Evolutionary conservation across 1,284 basidiomycete genomes (phyloP).

Genomic region (Ganoderma leucocontextum): DNA sequence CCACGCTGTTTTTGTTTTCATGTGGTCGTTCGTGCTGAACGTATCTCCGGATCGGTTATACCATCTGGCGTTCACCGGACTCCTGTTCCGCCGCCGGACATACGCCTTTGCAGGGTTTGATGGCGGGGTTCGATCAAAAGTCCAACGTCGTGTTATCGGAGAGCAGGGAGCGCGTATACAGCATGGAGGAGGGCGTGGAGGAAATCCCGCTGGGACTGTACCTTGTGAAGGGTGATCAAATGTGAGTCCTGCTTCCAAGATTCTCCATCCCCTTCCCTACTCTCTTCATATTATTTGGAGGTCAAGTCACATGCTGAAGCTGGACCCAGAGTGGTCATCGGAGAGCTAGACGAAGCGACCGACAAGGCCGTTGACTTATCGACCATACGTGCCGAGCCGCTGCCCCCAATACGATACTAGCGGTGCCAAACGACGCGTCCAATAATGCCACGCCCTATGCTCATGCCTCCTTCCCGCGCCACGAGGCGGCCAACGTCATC

Average conservation of each 20-base stretch:
- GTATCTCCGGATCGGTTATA: neutral
- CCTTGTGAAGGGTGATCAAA: conserved; percentile 97
- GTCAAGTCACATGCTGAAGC: neutral
- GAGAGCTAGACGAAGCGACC: conserved; percentile 87
- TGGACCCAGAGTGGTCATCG: conserved; percentile 79
- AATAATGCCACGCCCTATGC: neutral
- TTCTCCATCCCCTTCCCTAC: neutral
- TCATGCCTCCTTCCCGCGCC: neutral
- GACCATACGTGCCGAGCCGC: conserved; percentile 87
- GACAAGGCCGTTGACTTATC: conserved; percentile 85
- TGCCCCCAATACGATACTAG: conserved; percentile 81
- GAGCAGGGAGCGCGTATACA: conserved; percentile 75
- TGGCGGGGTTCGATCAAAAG: conserved; percentile 92
- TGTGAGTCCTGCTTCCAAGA: conserved; percentile 63
- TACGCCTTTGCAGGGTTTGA: conserved; percentile 66
- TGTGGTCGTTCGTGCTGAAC: neutral
- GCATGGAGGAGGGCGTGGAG: conserved; percentile 78
- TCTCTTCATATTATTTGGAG: neutral
- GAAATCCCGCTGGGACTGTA: conserved; percentile 97
- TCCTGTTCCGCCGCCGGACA: neutral
- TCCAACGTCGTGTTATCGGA: conserved; percentile 94
- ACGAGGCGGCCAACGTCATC: neutral
- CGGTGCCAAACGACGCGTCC: neutral
- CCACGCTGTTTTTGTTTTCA: too few species aligned
- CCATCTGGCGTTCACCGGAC: neutral